Base-by-base conservation (phyloP, 2,329 filamentous ascomycete species). In the Cryoendolithus antarcticus region DNA sequence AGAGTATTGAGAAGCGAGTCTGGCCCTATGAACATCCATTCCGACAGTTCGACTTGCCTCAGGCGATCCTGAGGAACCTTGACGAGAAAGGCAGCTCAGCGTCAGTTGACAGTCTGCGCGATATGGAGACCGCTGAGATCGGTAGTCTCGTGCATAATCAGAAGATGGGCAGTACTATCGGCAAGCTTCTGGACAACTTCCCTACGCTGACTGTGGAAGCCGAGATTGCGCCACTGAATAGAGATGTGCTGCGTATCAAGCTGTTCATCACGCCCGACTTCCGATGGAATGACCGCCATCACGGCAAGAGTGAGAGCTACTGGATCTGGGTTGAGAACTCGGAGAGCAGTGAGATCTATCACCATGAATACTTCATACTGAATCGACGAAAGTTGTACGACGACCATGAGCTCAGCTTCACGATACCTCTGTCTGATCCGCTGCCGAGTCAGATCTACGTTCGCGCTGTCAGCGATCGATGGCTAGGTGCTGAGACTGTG, bases 241-340 rank as follows among this genome's bases (percentile, higher is more conserved):
- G 91, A 34, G 88, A 98, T 55, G 89, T 98, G 1, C 68, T 98
- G 45, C 77, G 89, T n/a, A 86, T 98, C 54, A 81, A 82, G 54
- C 74, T 98, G 0, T 84, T 72, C 50, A 72, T 98, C n/a, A 85
- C 80, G 2, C 86, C 91, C 0, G 88, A 96, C 37, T 98, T 98
- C 56, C 71, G 70, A 30, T 98, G 91, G 91, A 93, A 94, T 51
- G 89, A 96, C 49, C 79, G 83, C 34, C 75, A 94, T 43, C 88
- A 98, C 55, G 91, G 93, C 11, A 86, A 80, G 2, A 95, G 89
- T 0, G 91, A 98, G 55, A 89, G 89, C 3, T 98, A 93, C 64
- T 98, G 93, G 74, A 82, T 98, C 42, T 98, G 91, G 93, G 89
- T 98, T 3, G 91, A 98, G 60, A 94, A 96, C 58, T 95, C 89